These are phyloP conservation scores for Cubamyces sp. DNA, from an alignment of 768 basidiomycete genomes.

Conservation along the genomic window DNA sequence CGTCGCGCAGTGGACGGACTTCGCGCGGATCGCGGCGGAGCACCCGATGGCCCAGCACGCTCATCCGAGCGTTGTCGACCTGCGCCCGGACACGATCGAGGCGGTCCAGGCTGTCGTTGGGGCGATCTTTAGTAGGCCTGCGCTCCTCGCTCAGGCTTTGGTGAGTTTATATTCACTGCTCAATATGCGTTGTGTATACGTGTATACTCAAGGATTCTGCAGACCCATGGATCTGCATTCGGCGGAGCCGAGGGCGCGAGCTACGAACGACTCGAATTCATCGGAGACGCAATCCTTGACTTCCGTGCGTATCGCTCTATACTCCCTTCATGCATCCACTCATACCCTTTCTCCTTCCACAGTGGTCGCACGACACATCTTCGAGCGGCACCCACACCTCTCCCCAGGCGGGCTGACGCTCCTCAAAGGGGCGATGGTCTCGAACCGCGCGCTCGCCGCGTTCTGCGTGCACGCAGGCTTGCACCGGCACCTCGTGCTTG, in stretches of 20 bases:
- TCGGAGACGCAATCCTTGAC: conserved; percentile 87
- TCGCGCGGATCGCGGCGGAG: conserved; percentile 46
- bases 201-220: background rate
- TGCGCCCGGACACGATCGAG: conserved; percentile 11
- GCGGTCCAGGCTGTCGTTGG: conserved; percentile 63
- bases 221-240: conserved; percentile 73
- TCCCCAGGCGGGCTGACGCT: conserved; percentile 79
- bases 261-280: conserved; percentile 81
- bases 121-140: conserved; percentile 60
- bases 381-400: conserved; percentile 60
- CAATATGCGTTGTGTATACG: background rate
- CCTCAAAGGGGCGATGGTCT: conserved; percentile 87
- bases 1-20: conserved; percentile 75
- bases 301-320: conserved; percentile 55
- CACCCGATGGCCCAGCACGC: background rate
- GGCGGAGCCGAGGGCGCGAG: conserved; percentile 41
- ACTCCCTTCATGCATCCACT: background rate
- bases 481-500: conserved; percentile 61
- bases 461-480: conserved; percentile 73
- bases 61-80: conserved; percentile 19
- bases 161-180: conserved; percentile 44
- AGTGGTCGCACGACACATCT: conserved; percentile 81
- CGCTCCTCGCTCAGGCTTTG: conserved; percentile 73
- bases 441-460: conserved; percentile 76
- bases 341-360: conserved; percentile 13